Conservation (phyloP, 1,139 yeast genomes). For the Scheffersomyces illinoinensis region DNA sequence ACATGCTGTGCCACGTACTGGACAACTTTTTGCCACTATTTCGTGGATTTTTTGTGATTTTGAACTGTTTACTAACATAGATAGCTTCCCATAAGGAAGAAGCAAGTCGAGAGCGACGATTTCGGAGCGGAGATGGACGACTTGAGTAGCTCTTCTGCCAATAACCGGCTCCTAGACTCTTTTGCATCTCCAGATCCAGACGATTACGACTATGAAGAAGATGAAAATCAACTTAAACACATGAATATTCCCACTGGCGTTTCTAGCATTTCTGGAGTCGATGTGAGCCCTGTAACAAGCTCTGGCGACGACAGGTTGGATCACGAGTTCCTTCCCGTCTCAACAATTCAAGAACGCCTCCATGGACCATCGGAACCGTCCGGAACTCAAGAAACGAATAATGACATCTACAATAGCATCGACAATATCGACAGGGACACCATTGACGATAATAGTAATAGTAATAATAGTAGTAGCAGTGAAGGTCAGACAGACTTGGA, state of each 20-base stretch:
- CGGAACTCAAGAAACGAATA: not conserved
- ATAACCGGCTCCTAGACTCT: slow-evolving; percentile 7
- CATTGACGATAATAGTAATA: not conserved
- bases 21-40: not conserved
- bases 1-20: not conserved
- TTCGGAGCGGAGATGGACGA: slow-evolving; percentile 2
- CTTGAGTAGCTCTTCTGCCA: slow-evolving; percentile 1
- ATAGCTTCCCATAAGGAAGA: not conserved
- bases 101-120: not conserved
- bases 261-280: not conserved
- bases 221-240: not conserved
- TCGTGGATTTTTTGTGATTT: not conserved
- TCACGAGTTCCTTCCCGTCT: not conserved
- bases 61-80: not conserved
- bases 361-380: slow-evolving; percentile 6
- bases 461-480: not conserved
- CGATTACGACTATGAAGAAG: not conserved
- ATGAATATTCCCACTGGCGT: not conserved
- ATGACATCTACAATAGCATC: not conserved
- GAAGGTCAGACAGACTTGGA: slow-evolving; percentile 17
- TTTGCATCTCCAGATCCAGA: not conserved
- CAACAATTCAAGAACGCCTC: not conserved
- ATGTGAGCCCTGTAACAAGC: not conserved
- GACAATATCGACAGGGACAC: not conserved
- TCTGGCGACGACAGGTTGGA: not conserved